Conservation (phyloP, 2,329 filamentous ascomycete genomes). For the Chrysoporthe deuterocubensis region DNA sequence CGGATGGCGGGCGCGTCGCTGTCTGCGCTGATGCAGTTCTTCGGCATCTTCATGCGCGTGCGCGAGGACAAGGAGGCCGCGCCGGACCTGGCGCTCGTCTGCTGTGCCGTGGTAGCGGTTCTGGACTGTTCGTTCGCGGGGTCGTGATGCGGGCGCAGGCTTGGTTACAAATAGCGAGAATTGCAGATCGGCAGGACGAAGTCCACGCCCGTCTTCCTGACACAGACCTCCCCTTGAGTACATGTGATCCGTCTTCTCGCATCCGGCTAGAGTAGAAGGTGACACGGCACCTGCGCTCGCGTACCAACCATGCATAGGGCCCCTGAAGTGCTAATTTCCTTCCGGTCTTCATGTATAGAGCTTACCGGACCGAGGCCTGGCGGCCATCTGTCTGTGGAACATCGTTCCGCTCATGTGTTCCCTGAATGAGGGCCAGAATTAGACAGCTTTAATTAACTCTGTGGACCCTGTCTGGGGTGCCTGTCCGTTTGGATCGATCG, state of each 20-base stretch:
- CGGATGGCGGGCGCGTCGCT: conserved; percentile 17
- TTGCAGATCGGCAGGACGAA: background rate
- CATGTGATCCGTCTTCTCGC: background rate
- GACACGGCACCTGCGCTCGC: background rate
- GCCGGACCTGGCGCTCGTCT: conserved; percentile 19
- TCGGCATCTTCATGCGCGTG: conserved; percentile 30
- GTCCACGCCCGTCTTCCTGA: too few relatives aligned
- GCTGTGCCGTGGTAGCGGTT: conserved; percentile 1
- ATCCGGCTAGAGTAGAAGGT: background rate
- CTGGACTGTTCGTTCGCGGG: conserved; percentile 9
- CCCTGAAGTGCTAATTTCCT: background rate
- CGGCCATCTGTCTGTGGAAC: background rate
- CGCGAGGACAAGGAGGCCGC: conserved; percentile 15
- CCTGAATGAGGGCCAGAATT: background rate
- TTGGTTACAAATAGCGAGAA: background rate
- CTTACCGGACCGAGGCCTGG: background rate
- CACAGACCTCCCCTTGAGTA: background rate
- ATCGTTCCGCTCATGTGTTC: background rate
- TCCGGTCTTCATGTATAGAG: background rate
- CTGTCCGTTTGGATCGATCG: background rate
- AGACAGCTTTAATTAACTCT: background rate
- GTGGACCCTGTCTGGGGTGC: background rate
- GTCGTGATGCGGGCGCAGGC: background rate
- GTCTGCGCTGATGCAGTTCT: conserved; percentile 26
- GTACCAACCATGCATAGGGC: background rate